phyloP scores from a whole-genome alignment of 2,329 filamentous ascomycete species.

The Rhinocladiella mackenziei region DNA sequence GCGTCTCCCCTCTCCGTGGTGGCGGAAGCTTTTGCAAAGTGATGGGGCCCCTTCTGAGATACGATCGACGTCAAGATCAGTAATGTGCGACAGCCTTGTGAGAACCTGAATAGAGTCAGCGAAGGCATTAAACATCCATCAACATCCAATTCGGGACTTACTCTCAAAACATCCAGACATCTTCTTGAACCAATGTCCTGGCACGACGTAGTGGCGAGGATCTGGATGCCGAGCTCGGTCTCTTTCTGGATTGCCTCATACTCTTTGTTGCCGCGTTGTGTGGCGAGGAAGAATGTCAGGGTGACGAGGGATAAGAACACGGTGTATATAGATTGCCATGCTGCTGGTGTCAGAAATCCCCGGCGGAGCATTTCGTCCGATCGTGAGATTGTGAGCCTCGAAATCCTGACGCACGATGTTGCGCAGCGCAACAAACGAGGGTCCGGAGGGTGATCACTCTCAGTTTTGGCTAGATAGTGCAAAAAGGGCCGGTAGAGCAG shows the following conservation, averaged over 20 bases:
- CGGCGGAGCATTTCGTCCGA: conserved; percentile 15
- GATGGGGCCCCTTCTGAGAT: conserved; percentile 6
- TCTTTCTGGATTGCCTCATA: conserved; percentile 12
- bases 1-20: too few species aligned
- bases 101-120: conserved; percentile 8
- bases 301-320: conserved; percentile 21
- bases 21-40: conserved; percentile 5
- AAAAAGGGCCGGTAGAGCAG: conserved; percentile 29
- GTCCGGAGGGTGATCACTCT: conserved; percentile 11
- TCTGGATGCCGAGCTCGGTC: conserved; percentile 18
- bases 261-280: conserved; percentile 15
- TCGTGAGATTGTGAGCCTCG: conserved; percentile 15
- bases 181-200: conserved; percentile 20
- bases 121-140: not conserved
- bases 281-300: conserved; percentile 21
- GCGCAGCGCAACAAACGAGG: conserved; percentile 16
- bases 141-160: not conserved
- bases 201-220: conserved; percentile 19
- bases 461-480: conserved; percentile 25
- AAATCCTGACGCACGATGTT: conserved; percentile 18
- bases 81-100: conserved; percentile 12
- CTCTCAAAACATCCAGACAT: conserved; percentile 21
- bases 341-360: conserved; percentile 20
- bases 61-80: conserved; percentile 17
- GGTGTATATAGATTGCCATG: conserved; percentile 25